Base-by-base conservation (phyloP, 2,329 filamentous ascomycete species). In the Parascedosporium putredinis region DNA sequence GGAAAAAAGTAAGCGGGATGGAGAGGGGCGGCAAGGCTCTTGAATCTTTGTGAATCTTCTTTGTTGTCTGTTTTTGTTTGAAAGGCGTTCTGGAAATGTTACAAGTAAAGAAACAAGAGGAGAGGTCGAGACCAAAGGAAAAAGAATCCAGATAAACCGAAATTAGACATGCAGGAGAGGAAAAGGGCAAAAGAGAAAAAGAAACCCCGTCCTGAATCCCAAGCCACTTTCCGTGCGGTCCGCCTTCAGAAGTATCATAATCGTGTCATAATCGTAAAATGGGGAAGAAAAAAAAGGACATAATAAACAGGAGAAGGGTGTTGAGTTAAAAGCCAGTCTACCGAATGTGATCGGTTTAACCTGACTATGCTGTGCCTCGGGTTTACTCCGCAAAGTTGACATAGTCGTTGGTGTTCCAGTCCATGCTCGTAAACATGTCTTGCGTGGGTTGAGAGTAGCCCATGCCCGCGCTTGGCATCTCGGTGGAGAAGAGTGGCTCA, bases 391-490 rank as follows among this genome's bases (percentile, higher is more conserved):
- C 58, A 36, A 66, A 64, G 40, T 55, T 53, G 40, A 56, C 57
- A 54, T 62, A 64, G 45, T 65, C 61, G 53, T 65, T 52, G 47
- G 56, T 59, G n/a, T 57, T 57, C 67, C 71, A 73, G 45, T 74
- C 69, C 51, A 72, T 55, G 18, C 61, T 52, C n/a, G 64, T 60
- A 51, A 74, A 71, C 18, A 77, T 64, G 42, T 78, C 75, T 31
- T 76, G 73, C 3, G 70, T 71, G 12, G 66, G 66, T 56, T 79
- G 76, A 3, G 70, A 75, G 57, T 72, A 78, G 22, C 73, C 73
- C 34, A 73, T 62, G 42, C 70, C 67, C 29, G 75, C 63, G 54
- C 73, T 77, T 2, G 75, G 70, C 3, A 76, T 60, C 34, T 76
- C 70, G 10, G 64, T 67, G 23, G 6, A 27, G 53, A 79, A 79